Evolutionary conservation across 148 eudicot species (phyloP), one percentile per base, ranked within the genome.

Genomic region (Spergularia marina): DNA sequence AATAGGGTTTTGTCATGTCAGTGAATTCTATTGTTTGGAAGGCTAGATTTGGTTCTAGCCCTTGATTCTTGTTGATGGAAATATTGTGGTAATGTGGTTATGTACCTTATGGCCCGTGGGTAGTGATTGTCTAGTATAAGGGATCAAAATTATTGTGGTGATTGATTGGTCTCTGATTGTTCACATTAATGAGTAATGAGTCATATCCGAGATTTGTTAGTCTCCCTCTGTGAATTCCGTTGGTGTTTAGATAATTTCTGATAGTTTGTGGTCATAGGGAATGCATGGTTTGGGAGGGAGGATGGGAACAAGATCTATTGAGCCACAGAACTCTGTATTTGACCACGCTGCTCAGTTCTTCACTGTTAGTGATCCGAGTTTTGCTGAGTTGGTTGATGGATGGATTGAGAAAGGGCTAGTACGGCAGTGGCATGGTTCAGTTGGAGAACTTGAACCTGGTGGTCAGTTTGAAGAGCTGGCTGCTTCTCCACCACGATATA

Each of bases 341-440:
- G 97, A 94, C 82, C 98, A 94, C 76, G 98, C 97, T 40, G 93
- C 97, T 81, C 98, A 94, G 85, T 94, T 91, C 81, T 94, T 94
- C 70, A 91, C 96, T 12, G 91, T 87, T 36, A 83, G 86, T 71
- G 96, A 94, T 76, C 85, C 89, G 12, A 71, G 65, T 68, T 94
- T 91, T 83, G 82, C 83, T 72, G 91, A 86, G 70, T 77, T 94
- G 83, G 98, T 90, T 55, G 82, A 82, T 80, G 83, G 73, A 72
- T 94, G 98, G 98, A 83, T 78, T 54, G 78, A 82, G 77, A 85
- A 91, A 78, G 96, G 96, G 69, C 76, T 91, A 65, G 92, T 94
- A 63, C 79, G 75, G 49, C 79, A 87, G 71, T 94, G 97, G 97
- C 77, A 81, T 44, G 98, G 98, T 59, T 73, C 80, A 21, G 81